These are phyloP conservation scores for Aspergillus nanangensis DNA, from an alignment of 495 filamentous ascomycete species.

Conservation along the genomic window DNA sequence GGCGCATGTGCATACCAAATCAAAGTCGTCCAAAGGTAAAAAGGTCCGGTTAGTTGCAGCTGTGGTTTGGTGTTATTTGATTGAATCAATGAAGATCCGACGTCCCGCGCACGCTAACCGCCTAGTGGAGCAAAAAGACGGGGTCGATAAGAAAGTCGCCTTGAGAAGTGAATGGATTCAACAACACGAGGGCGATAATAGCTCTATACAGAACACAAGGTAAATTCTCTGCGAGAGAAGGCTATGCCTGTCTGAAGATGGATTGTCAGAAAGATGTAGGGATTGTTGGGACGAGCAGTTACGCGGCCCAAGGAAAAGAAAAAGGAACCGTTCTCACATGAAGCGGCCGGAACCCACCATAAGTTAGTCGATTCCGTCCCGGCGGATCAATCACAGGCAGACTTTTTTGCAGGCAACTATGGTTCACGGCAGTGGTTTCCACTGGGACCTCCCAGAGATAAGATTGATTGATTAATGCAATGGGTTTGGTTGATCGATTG, in stretches of 20 bases:
- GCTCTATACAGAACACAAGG: not conserved
- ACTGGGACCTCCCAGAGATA: not conserved
- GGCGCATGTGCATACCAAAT: too few relatives aligned
- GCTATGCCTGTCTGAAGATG: not conserved
- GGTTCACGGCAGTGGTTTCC: not conserved
- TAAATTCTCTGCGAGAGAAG: not conserved
- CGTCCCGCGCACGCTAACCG: not conserved
- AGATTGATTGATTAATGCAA: too few relatives aligned
- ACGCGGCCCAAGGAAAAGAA: too few relatives aligned
- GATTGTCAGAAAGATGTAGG: not conserved
- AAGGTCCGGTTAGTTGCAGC: not conserved
- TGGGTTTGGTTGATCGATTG: too few relatives aligned
- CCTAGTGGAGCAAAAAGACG: not conserved
- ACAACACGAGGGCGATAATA: too few relatives aligned
- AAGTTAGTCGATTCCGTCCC: not conserved
- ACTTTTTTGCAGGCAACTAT: not conserved
- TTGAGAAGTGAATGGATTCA: too few relatives aligned
- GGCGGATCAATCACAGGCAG: not conserved
- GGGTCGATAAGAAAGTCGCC: too few relatives aligned
- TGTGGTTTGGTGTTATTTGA: not conserved
- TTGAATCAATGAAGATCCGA: not conserved
- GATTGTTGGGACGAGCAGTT: too few relatives aligned
- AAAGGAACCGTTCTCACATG: not conserved
- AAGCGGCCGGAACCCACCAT: slow-evolving; percentile 1
- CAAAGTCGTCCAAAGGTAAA: too few relatives aligned